phyloP scores from a whole-genome alignment of 2,329 filamentous ascomycete genomes.

The Cercospora berteroae region DNA sequence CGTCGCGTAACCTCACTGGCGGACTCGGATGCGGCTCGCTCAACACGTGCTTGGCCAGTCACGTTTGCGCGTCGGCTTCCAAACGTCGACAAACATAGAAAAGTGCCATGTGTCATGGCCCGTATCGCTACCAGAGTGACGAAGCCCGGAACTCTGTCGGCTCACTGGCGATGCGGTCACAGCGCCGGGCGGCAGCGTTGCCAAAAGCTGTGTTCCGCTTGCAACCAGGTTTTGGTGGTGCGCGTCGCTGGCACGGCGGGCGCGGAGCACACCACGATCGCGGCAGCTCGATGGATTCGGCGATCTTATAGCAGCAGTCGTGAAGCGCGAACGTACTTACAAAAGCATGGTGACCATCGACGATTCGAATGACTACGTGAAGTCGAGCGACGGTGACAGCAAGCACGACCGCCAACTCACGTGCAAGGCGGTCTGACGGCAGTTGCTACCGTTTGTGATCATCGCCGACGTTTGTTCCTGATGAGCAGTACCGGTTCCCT shows the following conservation, averaged over 20 bases:
- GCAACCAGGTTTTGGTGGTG: conserved; percentile 14
- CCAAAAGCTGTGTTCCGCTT: conserved; percentile 1
- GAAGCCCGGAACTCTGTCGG: conserved; percentile 14
- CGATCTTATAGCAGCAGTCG: conserved; percentile 6
- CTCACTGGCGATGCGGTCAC: conserved; percentile 15
- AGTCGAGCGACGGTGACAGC: neutral
- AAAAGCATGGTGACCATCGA: neutral
- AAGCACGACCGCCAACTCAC: neutral
- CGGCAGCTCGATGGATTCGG: conserved; percentile 6
- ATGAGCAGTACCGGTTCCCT: neutral
- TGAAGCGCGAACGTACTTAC: conserved; percentile 6
- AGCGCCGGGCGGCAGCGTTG: conserved; percentile 12
- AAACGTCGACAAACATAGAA: conserved; percentile 13
- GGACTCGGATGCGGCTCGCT: conserved; percentile 9
- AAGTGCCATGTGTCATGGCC: conserved; percentile 19
- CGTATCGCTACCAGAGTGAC: conserved; percentile 5
- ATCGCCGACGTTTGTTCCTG: conserved; percentile 8
- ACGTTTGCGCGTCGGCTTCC: neutral
- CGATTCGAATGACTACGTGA: conserved; percentile 5
- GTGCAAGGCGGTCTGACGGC: neutral
- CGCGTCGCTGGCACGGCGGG: neutral
- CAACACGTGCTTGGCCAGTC: conserved; percentile 14
- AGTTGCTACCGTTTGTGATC: neutral
- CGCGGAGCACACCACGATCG: conserved; percentile 9
- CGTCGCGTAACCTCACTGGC: neutral